Base-by-base conservation (phyloP, 768 basidiomycete species). In the Auricularia sp. region DNA sequence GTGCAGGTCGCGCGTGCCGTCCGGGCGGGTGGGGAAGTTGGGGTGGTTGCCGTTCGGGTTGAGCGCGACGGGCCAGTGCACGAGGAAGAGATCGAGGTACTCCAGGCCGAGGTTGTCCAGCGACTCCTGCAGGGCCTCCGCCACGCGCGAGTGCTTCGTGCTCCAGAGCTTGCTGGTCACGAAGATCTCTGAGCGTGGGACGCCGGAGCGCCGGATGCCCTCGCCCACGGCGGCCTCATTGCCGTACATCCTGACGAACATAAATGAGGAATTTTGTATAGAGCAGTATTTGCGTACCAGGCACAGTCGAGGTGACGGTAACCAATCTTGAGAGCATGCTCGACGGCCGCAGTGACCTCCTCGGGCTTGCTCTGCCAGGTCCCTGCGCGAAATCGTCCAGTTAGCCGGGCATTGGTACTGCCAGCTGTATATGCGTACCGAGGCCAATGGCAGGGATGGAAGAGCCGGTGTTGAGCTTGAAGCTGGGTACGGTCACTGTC, bases 301-400 rank as follows among this genome's bases (percentile, higher is more conserved):
- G 58, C 70, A 16, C 69, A 79, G 69, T 81, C 80, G 44, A 84
- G 74, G 67, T 81, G 81, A 14, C 78, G 73, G 72, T 83, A 84
- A 4, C 81, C 82, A 44, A 64, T 66, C 74, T 81, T 64, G 23
- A 61, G 35, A n/a, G 36, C 53, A 39, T 62, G 33, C 34, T 64
- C 34, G 42, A 36, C n/a, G 53, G 34, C 18, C 29, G 64, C 14
- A 16, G 34, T 23, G 18, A 66, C 65, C 44, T 64, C 62, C 33
- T 63, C 56, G 18, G 65, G 62, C 18, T 53, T 61, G 23, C 43
- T 62, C 23, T 62, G 43, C 61, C 61, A 62, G 34, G 61, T 42
- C 59, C 33, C 33, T 61, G 33, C 21, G 63, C 53, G 69, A 67
- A 62, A 68, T 66, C 64, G 71, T 29, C 29, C 29, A 68, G 72